phyloP scores from a whole-genome alignment of 192 early-diverging fungal species.

The Jimgerdemannia lactiflua region DNA sequence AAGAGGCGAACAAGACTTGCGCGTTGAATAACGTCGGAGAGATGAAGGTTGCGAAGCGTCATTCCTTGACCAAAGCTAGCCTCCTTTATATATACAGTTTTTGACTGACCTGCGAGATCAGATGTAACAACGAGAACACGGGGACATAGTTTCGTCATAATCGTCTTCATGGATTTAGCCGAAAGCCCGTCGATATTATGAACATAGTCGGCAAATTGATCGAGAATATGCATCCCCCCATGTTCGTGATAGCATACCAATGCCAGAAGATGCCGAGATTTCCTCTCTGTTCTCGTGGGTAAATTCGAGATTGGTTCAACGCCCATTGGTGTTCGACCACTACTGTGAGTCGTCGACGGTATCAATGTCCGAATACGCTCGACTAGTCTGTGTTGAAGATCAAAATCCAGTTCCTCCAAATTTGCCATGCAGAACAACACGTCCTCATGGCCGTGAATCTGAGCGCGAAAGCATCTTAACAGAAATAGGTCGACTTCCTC shows the following conservation, averaged over 20 bases:
- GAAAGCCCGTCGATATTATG: conserved; percentile 9
- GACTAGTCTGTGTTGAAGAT: not conserved
- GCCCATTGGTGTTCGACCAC: too few relatives aligned
- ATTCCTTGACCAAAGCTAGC: not conserved
- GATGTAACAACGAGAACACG: conserved; percentile 10
- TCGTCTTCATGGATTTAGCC: conserved; percentile 3
- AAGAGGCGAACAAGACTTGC: conserved; percentile 1
- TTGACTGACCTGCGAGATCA: conserved; percentile 13
- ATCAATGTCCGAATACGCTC: not conserved
- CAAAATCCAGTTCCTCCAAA: not conserved
- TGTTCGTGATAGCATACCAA: conserved; percentile 12
- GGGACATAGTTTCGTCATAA: conserved; percentile 9
- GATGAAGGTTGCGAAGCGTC: conserved; percentile 1
- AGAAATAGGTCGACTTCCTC: not conserved
- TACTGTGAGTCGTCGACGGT: too few relatives aligned
- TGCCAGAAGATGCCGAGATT: conserved; percentile 3
- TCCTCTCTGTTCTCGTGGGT: too few relatives aligned
- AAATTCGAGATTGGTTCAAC: too few relatives aligned
- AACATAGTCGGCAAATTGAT: conserved; percentile 17
- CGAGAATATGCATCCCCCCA: conserved; percentile 17
- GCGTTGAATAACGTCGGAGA: conserved; percentile 8
- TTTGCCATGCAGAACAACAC: not conserved
- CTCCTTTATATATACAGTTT: conserved; percentile 14
- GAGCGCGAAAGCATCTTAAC: not conserved
- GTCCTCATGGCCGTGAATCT: not conserved